Evolutionary conservation across 331 rosid species (phyloP).

Genomic region (Phaseolus coccineus): DNA sequence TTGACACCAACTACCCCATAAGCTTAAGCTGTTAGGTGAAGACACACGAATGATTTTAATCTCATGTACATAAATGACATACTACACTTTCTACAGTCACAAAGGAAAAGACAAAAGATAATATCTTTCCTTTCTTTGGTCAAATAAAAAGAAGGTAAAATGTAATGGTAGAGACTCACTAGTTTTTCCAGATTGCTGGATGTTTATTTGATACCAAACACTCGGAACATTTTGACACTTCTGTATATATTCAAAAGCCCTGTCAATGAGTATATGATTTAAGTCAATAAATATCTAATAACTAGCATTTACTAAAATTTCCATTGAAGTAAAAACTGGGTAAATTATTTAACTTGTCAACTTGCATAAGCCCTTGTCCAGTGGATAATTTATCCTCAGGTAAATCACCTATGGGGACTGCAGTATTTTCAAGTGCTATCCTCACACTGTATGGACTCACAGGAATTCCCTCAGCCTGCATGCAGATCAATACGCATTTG

Average conservation of each 20-base stretch:
- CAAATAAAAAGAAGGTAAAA: constrained; percentile 26
- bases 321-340: constrained; percentile 37
- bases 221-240: constrained; percentile 65
- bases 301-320: constrained; percentile 34
- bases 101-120: constrained; percentile 31
- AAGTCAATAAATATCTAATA: constrained; percentile 32
- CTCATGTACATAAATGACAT: constrained; percentile 11
- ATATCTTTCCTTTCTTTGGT: constrained; percentile 10
- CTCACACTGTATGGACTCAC: constrained; percentile 88
- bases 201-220: constrained; percentile 76
- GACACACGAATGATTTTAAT: background rate
- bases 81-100: constrained; percentile 10
- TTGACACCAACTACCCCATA: background rate
- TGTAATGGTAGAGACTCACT: constrained; percentile 57
- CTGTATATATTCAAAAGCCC: constrained; percentile 83
- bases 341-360: constrained; percentile 75
- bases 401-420: constrained; percentile 68
- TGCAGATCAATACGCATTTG: constrained; percentile 35
- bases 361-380: constrained; percentile 97
- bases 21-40: background rate
- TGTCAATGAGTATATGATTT: constrained; percentile 48
- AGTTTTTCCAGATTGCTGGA: constrained; percentile 75
- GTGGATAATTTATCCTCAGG: constrained; percentile 86
- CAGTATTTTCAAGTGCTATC: constrained; percentile 89
- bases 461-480: constrained; percentile 84